Evolutionary conservation across 1,284 basidiomycete genomes (phyloP), one percentile per base, ranked within the genome.

Genomic region (Apiotrichum brassicae): DNA sequence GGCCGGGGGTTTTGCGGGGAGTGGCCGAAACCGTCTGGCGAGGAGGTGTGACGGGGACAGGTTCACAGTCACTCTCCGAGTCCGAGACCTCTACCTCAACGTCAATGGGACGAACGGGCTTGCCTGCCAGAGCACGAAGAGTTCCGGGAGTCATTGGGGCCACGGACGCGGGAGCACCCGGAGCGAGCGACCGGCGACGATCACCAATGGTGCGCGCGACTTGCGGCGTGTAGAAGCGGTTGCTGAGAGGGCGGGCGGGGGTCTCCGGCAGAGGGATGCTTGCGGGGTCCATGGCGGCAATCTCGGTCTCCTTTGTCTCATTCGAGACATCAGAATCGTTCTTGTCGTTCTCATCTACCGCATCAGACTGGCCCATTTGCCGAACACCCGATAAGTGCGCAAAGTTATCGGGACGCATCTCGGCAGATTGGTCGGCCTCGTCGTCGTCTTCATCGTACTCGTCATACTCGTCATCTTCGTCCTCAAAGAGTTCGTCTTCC

Each of bases 141-240:
- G 51, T 40, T 38, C 39, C 37, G 18, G 57, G 57, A 14, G 56
- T 59, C 6, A 46, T 33, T n/a, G 26, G 56, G 57, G 9, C 54
- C 19, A 18, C 14, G 24, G 24, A 22, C 22, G 33, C 12, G 24
- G 24, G 22, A 25, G 19, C n/a, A 34, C 37, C 7, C 11, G 25
- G 16, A 0, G 54, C 51, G 1, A 62, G 48, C 7, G 58, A 58
- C 25, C 45, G 22, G n/a, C 60, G 56, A 13, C 52, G 40, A 16
- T 38, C 46, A 22, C 34, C 38, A 16, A 28, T 51, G 9, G 36
- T 40, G 2, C 62, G 60, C 34, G 45, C 43, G 8, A 56, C 51
- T 41, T 68, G 68, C 32, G 68, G 66, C 0, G 68, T 68, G 49
- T 58, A 68, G 57, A 68, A 68, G 11, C 55, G 51, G 16, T 43